Evolutionary conservation across 225 moss, liverwort and hornwort species (phyloP), one percentile per base, ranked within the genome.

Genomic region (Sphagnum tenellum): DNA sequence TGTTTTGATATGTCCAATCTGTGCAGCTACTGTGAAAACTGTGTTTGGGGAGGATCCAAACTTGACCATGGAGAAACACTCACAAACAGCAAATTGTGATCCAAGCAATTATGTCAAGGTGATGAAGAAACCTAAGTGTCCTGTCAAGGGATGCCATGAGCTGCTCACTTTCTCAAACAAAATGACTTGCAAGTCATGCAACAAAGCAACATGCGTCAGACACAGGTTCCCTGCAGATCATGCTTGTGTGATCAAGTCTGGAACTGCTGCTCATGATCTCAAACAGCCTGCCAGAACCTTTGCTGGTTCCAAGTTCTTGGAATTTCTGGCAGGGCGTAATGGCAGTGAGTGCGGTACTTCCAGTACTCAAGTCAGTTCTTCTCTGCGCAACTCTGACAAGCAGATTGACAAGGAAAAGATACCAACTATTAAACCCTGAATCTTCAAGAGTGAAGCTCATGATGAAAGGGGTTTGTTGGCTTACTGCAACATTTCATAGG

Each of bases 91-190:
- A 13, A 79, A 70, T 47, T 75, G 80, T 8, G 82, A 78, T 47
- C 79, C 75, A 47, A 88, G 81, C 74, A 78, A 78, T 67, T 77
- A 72, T 59, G 65, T 65, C 0, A 79, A 66, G 70, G 72, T 79
- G 4, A 66, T 73, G 70, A 77, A 74, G 60, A 91, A 87, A 69
- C 77, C 86, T 0, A 87, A 74, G 71, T 94, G 94, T 68, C 91
- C 94, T 29, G 89, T 94, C 0, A 67, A 77, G 66, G 83, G 94
- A 11, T 94, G 94, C 58, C 79, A 82, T 47, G 89, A 91, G 54
- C 49, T 86, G 74, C 84, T 94, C 7, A 89, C 89, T 8, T 94
- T 91, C 64, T 91, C 91, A 65, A 94, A 94, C 66, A 89, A 86
- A 66, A 89, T 88, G 46, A 81, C 78, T 45, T 94, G 94, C 80